phyloP scores from a whole-genome alignment of 192 early-diverging fungal species.

The Entomortierella parvispora region DNA sequence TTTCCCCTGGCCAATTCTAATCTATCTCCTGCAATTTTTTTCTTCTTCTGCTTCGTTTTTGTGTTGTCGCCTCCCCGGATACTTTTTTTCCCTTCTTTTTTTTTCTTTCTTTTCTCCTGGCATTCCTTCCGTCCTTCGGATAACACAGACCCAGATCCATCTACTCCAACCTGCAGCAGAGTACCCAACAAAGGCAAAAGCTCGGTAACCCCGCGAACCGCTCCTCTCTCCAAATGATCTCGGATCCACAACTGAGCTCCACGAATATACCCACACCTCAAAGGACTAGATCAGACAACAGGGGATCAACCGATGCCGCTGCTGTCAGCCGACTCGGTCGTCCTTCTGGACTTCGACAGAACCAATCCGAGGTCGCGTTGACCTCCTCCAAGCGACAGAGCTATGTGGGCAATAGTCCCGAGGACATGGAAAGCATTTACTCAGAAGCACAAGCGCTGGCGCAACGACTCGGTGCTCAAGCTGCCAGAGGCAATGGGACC shows the following conservation, averaged over 20 bases:
- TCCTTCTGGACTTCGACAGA: constrained; percentile 17
- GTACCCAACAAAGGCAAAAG: background rate
- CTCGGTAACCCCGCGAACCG: constrained; percentile 19
- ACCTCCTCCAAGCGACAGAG: constrained; percentile 1
- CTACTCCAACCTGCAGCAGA: constrained; percentile 16
- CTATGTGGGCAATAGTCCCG: background rate
- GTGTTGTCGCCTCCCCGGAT: background rate
- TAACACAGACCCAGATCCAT: constrained; percentile 30
- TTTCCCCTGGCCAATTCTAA: background rate
- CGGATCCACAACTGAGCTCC: background rate
- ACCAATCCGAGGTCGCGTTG: constrained; percentile 16
- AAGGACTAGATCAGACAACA: constrained; percentile 10
- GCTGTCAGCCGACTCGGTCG: background rate
- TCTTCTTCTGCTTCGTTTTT: background rate
- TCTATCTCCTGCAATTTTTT: background rate
- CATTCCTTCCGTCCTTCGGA: background rate
- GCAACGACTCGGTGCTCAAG: constrained; percentile 6
- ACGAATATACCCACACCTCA: constrained; percentile 33
- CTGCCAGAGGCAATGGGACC: background rate
- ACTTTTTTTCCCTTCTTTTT: background rate
- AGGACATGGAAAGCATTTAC: constrained; percentile 30
- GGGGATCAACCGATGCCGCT: background rate
- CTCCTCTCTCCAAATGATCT: constrained; percentile 18
- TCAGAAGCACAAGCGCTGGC: constrained; percentile 15
- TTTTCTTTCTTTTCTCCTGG: constrained; percentile 1